Evolutionary conservation across 306 rosid species (phyloP).

Genomic region (Hylodesmum podocarpum): DNA sequence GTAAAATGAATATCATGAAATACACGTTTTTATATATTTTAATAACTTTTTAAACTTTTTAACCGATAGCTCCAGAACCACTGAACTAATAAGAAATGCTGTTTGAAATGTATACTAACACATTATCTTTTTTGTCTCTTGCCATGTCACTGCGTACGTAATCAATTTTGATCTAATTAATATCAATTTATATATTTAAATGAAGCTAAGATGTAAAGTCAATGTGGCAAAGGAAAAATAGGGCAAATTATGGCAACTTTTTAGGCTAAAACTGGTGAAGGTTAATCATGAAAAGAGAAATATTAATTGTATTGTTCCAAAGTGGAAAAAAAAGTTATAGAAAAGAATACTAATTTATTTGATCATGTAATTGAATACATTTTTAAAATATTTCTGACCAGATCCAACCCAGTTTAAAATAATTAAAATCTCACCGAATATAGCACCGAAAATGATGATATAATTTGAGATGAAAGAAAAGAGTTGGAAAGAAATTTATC

Average conservation of each 20-base stretch:
- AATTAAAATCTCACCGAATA: too few species aligned
- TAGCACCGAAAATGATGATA: too few species aligned
- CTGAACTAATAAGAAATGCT: not conserved
- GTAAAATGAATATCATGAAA: too few species aligned
- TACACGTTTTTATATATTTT: too few species aligned
- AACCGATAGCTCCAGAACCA: too few species aligned
- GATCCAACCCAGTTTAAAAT: too few species aligned
- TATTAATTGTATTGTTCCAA: too few species aligned
- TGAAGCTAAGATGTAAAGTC: not conserved
- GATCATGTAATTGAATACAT: not conserved
- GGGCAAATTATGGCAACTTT: not conserved
- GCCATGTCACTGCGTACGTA: slow-evolving; percentile 29
- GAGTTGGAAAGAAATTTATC: too few species aligned
- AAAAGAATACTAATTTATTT: not conserved
- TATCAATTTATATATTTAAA: not conserved
- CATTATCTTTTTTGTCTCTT: not conserved
- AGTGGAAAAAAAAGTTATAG: not conserved
- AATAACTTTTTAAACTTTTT: too few species aligned
- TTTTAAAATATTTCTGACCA: not conserved
- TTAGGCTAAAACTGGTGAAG: not conserved
- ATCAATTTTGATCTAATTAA: slow-evolving; percentile 7
- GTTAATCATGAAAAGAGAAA: not conserved
- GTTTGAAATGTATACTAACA: not conserved
- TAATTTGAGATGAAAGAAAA: too few species aligned
- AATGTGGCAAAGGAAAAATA: too few species aligned